Base-by-base conservation (phyloP, 2,329 filamentous ascomycete species). In the Acephala macrosclerotiorum region DNA sequence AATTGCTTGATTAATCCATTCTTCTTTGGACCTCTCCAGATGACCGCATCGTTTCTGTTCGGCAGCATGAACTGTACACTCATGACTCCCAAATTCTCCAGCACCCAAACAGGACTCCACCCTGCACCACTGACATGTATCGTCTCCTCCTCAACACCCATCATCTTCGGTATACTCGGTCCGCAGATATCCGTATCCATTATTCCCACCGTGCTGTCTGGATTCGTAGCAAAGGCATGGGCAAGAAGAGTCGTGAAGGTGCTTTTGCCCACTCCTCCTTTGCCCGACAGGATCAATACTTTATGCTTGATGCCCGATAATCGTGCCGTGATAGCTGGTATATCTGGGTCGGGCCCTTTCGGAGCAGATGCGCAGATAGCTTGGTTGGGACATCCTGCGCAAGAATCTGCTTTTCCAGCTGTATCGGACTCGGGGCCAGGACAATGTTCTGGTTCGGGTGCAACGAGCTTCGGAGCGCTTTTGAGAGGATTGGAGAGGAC, bases 121-220 rank as follows among this genome's bases (percentile, higher is more conserved):
- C 96, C 96, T 0, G 90, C 88, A 61, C 88, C 91, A 76, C 90
- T 96, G 61, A 97, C 89, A 77, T 99, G 96, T 60, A 99, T 96
- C 0, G 92, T 97, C 80, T 99, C 95, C 29, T 88, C 83, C 79
- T 97, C 94, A 0, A 97, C 95, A 38, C 96, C 96, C 90, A 99
- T 94, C 95, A 99, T 98, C 82, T 97, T 97, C 22, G 96, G 96
- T 74, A 99, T 97, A 70, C 89, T 93, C 0, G 96, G 96, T 0
- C 96, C 96, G 80, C 94, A 97, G 68, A 99, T 97, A 79, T 99
- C 96, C 7, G 96, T 96, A 79, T 99, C 96, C 93, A 98, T 97
- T 73, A 99, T 90, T 22, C 95, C 96, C 33, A 99, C 92, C 0
- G 88, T 93, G 64, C 83, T 90, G 55, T 90, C 87, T 0, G 90